A percentile compares a stretch with the other conserved stretches of the same genome.
Evolutionary conservation across 805 yeast genomes (phyloP).

Genomic region (Zygosaccharomyces bisporus): DNA sequence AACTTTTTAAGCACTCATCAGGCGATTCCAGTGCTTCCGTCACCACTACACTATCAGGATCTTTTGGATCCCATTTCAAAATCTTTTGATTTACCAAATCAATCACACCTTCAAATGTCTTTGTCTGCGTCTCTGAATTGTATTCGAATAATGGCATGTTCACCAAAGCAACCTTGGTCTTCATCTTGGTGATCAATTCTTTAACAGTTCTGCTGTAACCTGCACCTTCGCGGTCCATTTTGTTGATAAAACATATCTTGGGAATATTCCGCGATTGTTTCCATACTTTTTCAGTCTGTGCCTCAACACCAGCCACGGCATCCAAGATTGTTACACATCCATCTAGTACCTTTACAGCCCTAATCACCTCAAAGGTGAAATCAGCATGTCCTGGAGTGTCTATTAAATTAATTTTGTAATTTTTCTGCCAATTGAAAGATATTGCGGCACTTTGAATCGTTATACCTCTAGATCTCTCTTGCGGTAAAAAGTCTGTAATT

Average conservation of each 20-base stretch:
- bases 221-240: slow-evolving; percentile 96
- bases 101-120: slow-evolving; percentile 50
- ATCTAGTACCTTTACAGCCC: slow-evolving; percentile 86
- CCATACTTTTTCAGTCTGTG: slow-evolving; percentile 98
- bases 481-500: slow-evolving; percentile 85
- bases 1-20: slow-evolving; percentile 44
- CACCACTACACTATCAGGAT: slow-evolving; percentile 27
- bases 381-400: slow-evolving; percentile 99
- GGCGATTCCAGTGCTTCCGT: slow-evolving; percentile 56
- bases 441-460: slow-evolving; percentile 97
- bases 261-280: slow-evolving; percentile 79
- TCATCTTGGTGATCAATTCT: slow-evolving; percentile 72
- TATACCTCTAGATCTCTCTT: slow-evolving; percentile 89
- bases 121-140: slow-evolving; percentile 28
- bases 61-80: slow-evolving; percentile 43
- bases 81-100: slow-evolving; percentile 54
- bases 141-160: slow-evolving; percentile 69
- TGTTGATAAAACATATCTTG: slow-evolving; percentile 74
- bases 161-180: slow-evolving; percentile 68
- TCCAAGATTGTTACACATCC: slow-evolving; percentile 92
- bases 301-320: slow-evolving; percentile 97
- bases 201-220: slow-evolving; percentile 87
- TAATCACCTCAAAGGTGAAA: slow-evolving; percentile 88
- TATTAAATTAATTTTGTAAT: slow-evolving; percentile 71
- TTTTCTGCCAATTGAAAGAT: slow-evolving; percentile 75